phyloP scores from a whole-genome alignment of 192 early-diverging fungal species.

The Backusella tuberculispora region DNA sequence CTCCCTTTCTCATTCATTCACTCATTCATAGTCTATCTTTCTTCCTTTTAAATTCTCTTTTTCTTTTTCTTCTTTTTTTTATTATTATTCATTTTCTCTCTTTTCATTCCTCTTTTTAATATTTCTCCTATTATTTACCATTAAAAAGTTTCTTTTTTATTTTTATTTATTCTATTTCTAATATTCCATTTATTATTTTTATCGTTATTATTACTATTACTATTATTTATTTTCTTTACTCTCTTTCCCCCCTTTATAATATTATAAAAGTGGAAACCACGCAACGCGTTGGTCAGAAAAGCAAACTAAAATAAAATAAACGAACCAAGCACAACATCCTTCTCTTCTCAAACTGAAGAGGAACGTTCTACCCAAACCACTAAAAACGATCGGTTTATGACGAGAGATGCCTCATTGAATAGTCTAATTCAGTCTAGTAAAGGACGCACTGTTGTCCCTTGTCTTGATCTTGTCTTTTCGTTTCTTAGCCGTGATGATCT shows the following conservation, averaged over 20 bases:
- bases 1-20: neutral
- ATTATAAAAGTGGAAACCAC: neutral
- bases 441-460: neutral
- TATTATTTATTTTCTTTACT: neutral
- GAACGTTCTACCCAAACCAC: constrained; percentile 12
- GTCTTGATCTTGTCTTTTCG: constrained; percentile 22
- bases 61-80: neutral
- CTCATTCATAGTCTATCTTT: neutral
- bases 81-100: neutral
- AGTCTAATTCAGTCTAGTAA: constrained; percentile 9
- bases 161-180: neutral
- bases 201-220: neutral
- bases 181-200: neutral
- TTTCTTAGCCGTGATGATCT: constrained; percentile 18
- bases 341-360: constrained; percentile 13
- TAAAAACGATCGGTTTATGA: constrained; percentile 21
- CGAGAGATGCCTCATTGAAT: constrained; percentile 28
- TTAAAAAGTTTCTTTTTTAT: neutral
- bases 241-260: neutral
- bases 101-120: neutral
- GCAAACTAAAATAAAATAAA: constrained; percentile 16
- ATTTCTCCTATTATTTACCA: neutral
- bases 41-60: neutral
- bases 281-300: constrained; percentile 15
- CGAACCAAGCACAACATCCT: constrained; percentile 11